A percentile compares a stretch with the other conserved stretches of the same genome.
These are phyloP conservation scores for Seiridium unicorne DNA, from an alignment of 2,329 filamentous ascomycete genomes.

Conservation along the genomic window DNA sequence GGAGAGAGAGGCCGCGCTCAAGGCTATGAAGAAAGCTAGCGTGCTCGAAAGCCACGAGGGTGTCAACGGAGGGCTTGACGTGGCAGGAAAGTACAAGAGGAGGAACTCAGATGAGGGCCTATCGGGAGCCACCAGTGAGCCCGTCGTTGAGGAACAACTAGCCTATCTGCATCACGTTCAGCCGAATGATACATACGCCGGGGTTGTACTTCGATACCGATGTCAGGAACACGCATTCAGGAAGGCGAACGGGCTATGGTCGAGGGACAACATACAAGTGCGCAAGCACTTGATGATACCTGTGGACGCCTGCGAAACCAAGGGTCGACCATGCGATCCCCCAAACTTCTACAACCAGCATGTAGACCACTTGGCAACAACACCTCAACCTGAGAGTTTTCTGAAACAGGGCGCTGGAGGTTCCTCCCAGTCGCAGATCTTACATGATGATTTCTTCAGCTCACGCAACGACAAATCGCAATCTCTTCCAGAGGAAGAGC, in stretches of 20 bases:
- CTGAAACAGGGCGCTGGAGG: conserved; percentile 17
- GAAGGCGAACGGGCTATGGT: conserved; percentile 92
- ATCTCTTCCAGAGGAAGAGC: conserved; percentile 50
- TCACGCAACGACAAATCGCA: conserved; percentile 31
- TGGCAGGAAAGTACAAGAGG: conserved; percentile 58
- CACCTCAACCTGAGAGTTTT: conserved; percentile 35
- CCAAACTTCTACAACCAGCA: conserved; percentile 41
- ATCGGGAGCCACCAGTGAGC: conserved; percentile 39
- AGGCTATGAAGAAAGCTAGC: conserved; percentile 55
- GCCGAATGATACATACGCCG: conserved; percentile 82
- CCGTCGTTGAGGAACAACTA: conserved; percentile 70
- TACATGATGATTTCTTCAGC: conserved; percentile 42
- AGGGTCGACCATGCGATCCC: conserved; percentile 66
- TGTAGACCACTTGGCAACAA: conserved; percentile 51
- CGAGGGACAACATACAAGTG: conserved; percentile 84
- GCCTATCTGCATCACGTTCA: conserved; percentile 89
- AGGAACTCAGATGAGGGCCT: conserved; percentile 66
- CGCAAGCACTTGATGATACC: conserved; percentile 80
- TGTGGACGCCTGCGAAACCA: conserved; percentile 84
- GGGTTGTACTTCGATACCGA: conserved; percentile 85
- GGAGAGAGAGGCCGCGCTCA: conserved; percentile 53
- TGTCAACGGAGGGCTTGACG: conserved; percentile 57
- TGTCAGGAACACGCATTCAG: conserved; percentile 81
- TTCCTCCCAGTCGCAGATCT: conserved; percentile 20
- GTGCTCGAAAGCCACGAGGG: conserved; percentile 61